These are phyloP conservation scores for Pistacia vera DNA, from an alignment of 345 rosid genomes.

Conservation along the genomic window DNA sequence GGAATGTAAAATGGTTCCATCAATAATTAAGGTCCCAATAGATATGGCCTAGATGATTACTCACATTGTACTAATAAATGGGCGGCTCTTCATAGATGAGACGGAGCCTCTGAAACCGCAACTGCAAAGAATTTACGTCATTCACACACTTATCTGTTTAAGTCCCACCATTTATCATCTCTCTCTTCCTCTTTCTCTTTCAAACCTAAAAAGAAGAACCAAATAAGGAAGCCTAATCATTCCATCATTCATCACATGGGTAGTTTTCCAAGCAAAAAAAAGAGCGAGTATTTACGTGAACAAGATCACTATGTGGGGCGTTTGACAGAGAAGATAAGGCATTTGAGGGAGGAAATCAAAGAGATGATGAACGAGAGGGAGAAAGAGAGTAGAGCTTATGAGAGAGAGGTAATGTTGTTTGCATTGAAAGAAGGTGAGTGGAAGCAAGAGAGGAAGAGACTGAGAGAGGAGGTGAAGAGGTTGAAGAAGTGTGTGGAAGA, in stretches of 20 bases:
- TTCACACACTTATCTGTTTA: constrained; percentile 32
- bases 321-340: constrained; percentile 44
- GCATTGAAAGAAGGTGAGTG: constrained; percentile 66
- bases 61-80: not conserved
- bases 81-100: constrained; percentile 18
- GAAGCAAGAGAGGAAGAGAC: constrained; percentile 67
- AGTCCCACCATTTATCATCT: constrained; percentile 5
- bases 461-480: constrained; percentile 63
- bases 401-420: constrained; percentile 46
- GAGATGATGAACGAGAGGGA: constrained; percentile 50
- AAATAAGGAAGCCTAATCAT: too few relatives aligned
- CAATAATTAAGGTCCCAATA: constrained; percentile 22
- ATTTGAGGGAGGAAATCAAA: constrained; percentile 46
- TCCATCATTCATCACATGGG: constrained; percentile 37
- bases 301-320: constrained; percentile 14
- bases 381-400: constrained; percentile 37
- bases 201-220: not conserved
- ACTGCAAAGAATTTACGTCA: constrained; percentile 25
- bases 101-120: constrained; percentile 25
- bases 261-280: constrained; percentile 45
- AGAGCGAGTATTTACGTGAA: constrained; percentile 15
- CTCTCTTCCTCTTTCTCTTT: not conserved
- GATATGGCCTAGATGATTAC: not conserved
- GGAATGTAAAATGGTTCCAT: constrained; percentile 26
- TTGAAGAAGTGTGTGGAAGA: constrained; percentile 48